Conservation (phyloP, 1,284 basidiomycete genomes). For the Xerocomus minutiporus region DNA sequence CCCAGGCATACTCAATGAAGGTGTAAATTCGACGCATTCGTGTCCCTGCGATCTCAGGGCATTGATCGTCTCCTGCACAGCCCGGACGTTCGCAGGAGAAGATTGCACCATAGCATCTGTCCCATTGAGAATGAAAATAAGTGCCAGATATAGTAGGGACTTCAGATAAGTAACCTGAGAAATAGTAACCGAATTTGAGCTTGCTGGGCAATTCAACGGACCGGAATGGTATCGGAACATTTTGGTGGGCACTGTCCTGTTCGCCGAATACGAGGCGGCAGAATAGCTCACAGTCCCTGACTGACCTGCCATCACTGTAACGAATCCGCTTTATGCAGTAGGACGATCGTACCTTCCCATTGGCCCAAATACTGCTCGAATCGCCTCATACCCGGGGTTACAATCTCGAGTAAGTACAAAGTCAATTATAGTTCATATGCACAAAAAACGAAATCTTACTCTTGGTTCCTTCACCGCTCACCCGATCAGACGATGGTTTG, state of each 20-base stretch:
- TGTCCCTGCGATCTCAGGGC: conserved; percentile 68
- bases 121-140: not conserved
- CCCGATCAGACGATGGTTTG: conserved; percentile 62
- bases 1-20: conserved; percentile 43
- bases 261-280: conserved; percentile 54
- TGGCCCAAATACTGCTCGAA: conserved; percentile 61
- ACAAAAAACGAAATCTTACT: conserved; percentile 32
- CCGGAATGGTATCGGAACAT: conserved; percentile 58
- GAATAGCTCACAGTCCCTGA: conserved; percentile 63
- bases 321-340: not conserved
- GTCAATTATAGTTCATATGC: conserved; percentile 1
- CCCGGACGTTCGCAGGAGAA: conserved; percentile 76
- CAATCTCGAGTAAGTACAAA: conserved; percentile 35
- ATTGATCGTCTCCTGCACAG: conserved; percentile 71
- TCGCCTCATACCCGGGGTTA: conserved; percentile 62
- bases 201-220: conserved; percentile 51
- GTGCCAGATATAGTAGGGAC: not conserved
- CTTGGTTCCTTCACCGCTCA: conserved; percentile 47
- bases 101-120: conserved; percentile 64
- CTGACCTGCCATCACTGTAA: conserved; percentile 40
- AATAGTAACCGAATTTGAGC: conserved; percentile 71
- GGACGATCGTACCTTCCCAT: conserved; percentile 56
- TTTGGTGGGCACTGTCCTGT: conserved; percentile 37
- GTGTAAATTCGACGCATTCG: conserved; percentile 68
- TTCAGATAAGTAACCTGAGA: conserved; percentile 42